A percentile compares a stretch with the other conserved stretches of the same genome.
Evolutionary conservation across 2,329 filamentous ascomycete species (phyloP).

Genomic region (Exutisphaerella laricina): DNA sequence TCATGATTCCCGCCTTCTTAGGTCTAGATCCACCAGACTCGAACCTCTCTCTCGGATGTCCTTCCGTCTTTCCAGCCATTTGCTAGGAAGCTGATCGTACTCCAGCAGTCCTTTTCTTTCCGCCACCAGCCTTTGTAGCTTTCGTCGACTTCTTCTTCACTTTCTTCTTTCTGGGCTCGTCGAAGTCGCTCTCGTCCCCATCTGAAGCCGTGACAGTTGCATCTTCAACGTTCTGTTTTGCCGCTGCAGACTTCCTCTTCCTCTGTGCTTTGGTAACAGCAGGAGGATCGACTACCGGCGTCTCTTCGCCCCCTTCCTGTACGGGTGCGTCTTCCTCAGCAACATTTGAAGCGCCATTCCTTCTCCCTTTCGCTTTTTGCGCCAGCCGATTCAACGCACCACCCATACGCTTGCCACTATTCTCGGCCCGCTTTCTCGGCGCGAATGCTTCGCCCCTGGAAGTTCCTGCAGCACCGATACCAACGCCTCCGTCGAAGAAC

Average conservation of each 20-base stretch:
- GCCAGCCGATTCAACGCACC: slow-evolving; percentile 66
- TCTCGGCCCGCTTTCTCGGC: slow-evolving; percentile 59
- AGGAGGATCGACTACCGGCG: not conserved
- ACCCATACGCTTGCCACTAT: slow-evolving; percentile 66
- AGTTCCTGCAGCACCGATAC: slow-evolving; percentile 50
- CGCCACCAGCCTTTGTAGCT: not conserved
- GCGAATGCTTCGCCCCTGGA: slow-evolving; percentile 57
- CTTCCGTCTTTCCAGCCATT: no score
- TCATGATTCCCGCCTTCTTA: no score
- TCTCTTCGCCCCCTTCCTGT: slow-evolving; percentile 2
- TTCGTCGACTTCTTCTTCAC: slow-evolving; percentile 5
- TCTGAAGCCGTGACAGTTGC: not conserved
- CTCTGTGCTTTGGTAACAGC: slow-evolving; percentile 6
- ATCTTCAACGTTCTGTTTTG: not conserved
- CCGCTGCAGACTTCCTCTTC: slow-evolving; percentile 15
- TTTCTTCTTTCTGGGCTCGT: slow-evolving; percentile 2
- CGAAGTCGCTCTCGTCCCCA: slow-evolving; percentile 8
- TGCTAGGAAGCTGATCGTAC: no score
- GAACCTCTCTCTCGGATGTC: no score
- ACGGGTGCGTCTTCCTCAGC: not conserved
- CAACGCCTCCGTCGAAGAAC: slow-evolving; percentile 73
- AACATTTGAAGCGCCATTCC: slow-evolving; percentile 7
- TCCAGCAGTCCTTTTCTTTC: no score
- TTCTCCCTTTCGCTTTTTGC: slow-evolving; percentile 44
- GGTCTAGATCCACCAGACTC: no score